Evolutionary conservation across 176 grass and related monocot species (phyloP), one percentile per base, ranked within the genome.

Genomic region (Phoenix roebelenii): DNA sequence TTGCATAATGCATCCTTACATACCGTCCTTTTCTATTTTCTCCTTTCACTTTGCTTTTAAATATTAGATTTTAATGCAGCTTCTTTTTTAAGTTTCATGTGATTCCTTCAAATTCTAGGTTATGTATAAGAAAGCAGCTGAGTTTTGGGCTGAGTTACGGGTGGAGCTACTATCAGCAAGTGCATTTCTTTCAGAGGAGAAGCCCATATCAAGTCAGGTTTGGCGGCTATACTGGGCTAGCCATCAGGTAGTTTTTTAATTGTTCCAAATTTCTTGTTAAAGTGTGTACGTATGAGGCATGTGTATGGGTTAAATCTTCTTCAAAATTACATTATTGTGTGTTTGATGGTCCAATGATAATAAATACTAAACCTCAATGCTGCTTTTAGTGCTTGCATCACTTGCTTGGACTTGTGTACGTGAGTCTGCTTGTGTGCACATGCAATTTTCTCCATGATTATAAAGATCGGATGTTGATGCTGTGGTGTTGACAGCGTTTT

Each of bases 171-270:
- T 98, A 73, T 89, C 87, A 73, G 93, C 87, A 68, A 65, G 54
- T 80, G 79, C 85, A 76, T 83, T 83, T 65, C 83, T 82, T 73
- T 70, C 51, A 16, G 93, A 92, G 59, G 85, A 95, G 65, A 95
- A 85, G 32, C 63, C 69, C 51, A 85, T 64, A 75, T 77, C 79
- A 77, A 98, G 63, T 85, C 84, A 88, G 73, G 77, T 92, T 74
- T 98, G 93, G 93, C 82, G 93, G 19, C 16, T 98, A 51, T 92
- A 98, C 55, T 98, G 93, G 93, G 81, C 93, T 25, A 98, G 93
- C 66, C 93, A 98, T 74, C 93, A 98, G 87, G 93, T 96, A 26
- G 59, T 51, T 71, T 48, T 49, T 16, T 12, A 44, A 3, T 12
- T 44, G 35, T 44, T 44, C 10, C 2, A 12, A 44, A 44, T 44